These are phyloP conservation scores for Oidiodendron maius DNA, from an alignment of 495 filamentous ascomycete species.

Conservation along the genomic window DNA sequence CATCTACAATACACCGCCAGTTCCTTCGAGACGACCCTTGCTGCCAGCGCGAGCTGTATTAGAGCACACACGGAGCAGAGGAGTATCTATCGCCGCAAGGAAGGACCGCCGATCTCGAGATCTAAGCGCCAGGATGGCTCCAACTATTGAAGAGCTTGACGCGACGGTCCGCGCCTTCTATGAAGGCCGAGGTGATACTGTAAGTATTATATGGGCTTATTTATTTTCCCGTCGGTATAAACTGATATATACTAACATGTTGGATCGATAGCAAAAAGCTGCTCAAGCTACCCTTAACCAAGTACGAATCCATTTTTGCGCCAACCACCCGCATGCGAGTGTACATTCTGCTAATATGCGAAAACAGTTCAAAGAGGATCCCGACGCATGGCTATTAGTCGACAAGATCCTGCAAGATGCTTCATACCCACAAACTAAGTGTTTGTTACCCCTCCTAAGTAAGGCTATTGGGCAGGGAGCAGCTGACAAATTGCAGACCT, in stretches of 20 bases:
- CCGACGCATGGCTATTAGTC: slow-evolving; percentile 94
- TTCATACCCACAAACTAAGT: slow-evolving; percentile 93
- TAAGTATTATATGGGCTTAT: slow-evolving; percentile 37
- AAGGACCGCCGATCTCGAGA: slow-evolving; percentile 11
- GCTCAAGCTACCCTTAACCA: slow-evolving; percentile 92
- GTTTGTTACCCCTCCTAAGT: slow-evolving; percentile 42
- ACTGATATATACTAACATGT: slow-evolving; percentile 11
- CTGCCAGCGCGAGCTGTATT: slow-evolving; percentile 18
- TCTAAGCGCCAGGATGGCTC: slow-evolving; percentile 36
- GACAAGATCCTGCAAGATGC: slow-evolving; percentile 91
- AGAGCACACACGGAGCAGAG: slow-evolving; percentile 3
- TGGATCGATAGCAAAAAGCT: slow-evolving; percentile 77
- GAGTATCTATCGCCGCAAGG: slow-evolving; percentile 10
- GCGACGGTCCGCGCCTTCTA: slow-evolving; percentile 93
- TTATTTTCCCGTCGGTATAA: neutral
- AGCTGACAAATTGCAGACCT: slow-evolving; percentile 64
- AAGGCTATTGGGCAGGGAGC: slow-evolving; percentile 1
- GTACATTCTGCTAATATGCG: slow-evolving; percentile 22
- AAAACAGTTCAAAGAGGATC: slow-evolving; percentile 91
- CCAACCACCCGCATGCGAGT: neutral
- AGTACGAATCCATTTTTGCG: slow-evolving; percentile 44
- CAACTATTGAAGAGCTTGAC: slow-evolving; percentile 86
- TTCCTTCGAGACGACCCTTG: slow-evolving; percentile 5
- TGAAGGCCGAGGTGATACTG: slow-evolving; percentile 87
- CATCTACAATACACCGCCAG: slow-evolving; percentile 3